phyloP scores from a whole-genome alignment of 768 basidiomycete species.

The Leccinum rimulosum region DNA sequence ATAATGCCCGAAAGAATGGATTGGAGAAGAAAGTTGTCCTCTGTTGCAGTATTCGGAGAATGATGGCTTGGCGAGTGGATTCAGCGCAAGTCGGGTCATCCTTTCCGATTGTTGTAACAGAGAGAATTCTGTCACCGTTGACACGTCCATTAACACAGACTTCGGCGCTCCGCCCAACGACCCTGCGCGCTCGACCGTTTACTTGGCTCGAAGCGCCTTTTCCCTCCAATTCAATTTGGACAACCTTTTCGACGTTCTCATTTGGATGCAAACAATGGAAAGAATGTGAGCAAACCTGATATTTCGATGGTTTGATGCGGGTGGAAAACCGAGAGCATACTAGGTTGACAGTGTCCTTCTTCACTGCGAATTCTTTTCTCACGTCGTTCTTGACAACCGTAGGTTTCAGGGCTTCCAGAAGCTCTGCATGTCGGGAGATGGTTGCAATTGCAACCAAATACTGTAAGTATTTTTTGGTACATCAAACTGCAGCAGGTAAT shows the following conservation, averaged over 20 bases:
- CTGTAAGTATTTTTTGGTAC: constrained; percentile 23
- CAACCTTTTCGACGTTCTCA: constrained; percentile 9
- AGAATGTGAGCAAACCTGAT: constrained; percentile 37
- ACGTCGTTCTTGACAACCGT: constrained; percentile 42
- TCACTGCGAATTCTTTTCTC: constrained; percentile 21
- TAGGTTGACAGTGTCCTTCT: constrained; percentile 34
- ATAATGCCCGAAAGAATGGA: constrained; percentile 29
- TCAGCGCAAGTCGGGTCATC: constrained; percentile 59
- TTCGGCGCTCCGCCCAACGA: constrained; percentile 37
- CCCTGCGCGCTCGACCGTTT: constrained; percentile 21
- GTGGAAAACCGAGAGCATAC: constrained; percentile 43
- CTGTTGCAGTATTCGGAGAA: constrained; percentile 24
- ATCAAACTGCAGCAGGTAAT: background rate
- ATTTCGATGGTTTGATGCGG: constrained; percentile 35
- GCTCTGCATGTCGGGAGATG: constrained; percentile 42
- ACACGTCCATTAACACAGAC: constrained; percentile 29
- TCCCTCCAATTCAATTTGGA: constrained; percentile 19
- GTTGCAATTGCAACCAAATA: constrained; percentile 45
- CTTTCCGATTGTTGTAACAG: constrained; percentile 51
- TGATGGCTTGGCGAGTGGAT: constrained; percentile 17
- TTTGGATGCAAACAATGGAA: too few relatives aligned
- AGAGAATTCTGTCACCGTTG: constrained; percentile 14
- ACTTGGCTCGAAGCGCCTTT: constrained; percentile 5
- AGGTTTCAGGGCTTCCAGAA: constrained; percentile 50
- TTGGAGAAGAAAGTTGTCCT: constrained; percentile 14